These are phyloP conservation scores for Aspergillus saccharolyticus DNA, from an alignment of 495 filamentous ascomycete genomes.

Conservation along the genomic window DNA sequence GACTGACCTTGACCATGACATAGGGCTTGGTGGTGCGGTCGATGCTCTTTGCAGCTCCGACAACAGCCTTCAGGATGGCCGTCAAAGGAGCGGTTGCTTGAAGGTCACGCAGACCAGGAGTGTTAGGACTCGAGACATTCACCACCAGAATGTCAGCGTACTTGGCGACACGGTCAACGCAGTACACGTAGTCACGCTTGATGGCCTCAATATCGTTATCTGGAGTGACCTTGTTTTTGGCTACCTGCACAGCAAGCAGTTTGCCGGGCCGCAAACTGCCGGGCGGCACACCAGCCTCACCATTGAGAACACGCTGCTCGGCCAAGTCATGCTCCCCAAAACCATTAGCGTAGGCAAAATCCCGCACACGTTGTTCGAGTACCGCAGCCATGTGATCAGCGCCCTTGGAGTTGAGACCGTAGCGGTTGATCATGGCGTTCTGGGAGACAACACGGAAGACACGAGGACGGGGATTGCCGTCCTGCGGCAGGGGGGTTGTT, in stretches of 20 bases:
- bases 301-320: slow-evolving; percentile 68
- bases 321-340: slow-evolving; percentile 57
- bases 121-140: slow-evolving; percentile 95
- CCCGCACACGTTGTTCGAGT: slow-evolving; percentile 69
- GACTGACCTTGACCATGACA: slow-evolving; percentile 96
- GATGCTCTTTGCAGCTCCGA: slow-evolving; percentile 63
- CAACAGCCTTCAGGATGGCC: slow-evolving; percentile 72
- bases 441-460: slow-evolving; percentile 81
- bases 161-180: slow-evolving; percentile 70
- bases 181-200: slow-evolving; percentile 77
- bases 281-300: slow-evolving; percentile 58
- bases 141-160: slow-evolving; percentile 95
- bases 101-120: slow-evolving; percentile 77
- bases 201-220: slow-evolving; percentile 82
- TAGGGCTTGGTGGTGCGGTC: slow-evolving; percentile 67
- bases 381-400: slow-evolving; percentile 79
- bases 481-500: slow-evolving; percentile 76
- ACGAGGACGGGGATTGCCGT: slow-evolving; percentile 78
- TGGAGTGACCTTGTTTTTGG: slow-evolving; percentile 91
- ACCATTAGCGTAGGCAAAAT: slow-evolving; percentile 66
- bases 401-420: slow-evolving; percentile 88
- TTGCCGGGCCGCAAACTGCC: slow-evolving; percentile 71
- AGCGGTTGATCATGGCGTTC: slow-evolving; percentile 87
- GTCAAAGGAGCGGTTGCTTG: slow-evolving; percentile 80
- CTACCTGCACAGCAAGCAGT: slow-evolving; percentile 85